A percentile compares a stretch with the other conserved stretches of the same genome.
Conservation (phyloP, 176 grass and related monocot species). For the barley (Hordeum vulgare) region MorexV3_pseudomolecules_assembly NC_058520.1:539567578-539568077, state of each 20-base stretch:
- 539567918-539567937: not conserved
- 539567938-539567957: not conserved
- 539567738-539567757: not conserved
- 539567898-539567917: not conserved
- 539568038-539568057: not conserved
- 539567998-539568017: not conserved
- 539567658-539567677: too few species aligned
- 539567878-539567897: not conserved
- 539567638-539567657: too few species aligned
- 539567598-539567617: too few species aligned
- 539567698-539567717: too few species aligned
- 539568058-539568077: not conserved
- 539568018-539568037: not conserved
- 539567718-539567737: not conserved
- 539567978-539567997: not conserved
- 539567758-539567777: conserved; percentile 57
- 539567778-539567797: conserved; percentile 95
- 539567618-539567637: too few species aligned
- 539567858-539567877: conserved; percentile 58
- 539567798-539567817: conserved; percentile 73
- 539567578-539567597: too few species aligned
- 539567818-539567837: conserved; percentile 89
- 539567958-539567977: not conserved
- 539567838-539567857: conserved; percentile 93
- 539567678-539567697: too few species aligned